These are phyloP conservation scores for Parascedosporium putredinis DNA, from an alignment of 2,329 filamentous ascomycete genomes.

Conservation along the genomic window DNA sequence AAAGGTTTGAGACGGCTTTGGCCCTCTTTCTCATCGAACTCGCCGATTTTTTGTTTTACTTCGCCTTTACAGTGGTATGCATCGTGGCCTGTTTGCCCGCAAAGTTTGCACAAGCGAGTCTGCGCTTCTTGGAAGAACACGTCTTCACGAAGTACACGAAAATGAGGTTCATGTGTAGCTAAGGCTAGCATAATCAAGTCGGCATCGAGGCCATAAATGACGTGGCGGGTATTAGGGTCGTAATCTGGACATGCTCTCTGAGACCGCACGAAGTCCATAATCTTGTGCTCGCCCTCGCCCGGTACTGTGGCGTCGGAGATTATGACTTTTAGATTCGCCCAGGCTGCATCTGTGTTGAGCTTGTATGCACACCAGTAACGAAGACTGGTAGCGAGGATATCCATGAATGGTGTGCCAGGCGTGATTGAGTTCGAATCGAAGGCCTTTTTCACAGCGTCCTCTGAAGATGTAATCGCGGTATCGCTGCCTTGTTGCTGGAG, in stretches of 20 bases:
- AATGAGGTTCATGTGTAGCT: conserved; percentile 94
- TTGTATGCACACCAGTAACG: conserved; percentile 98
- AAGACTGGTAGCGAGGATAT: conserved; percentile 78
- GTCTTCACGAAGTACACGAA: conserved; percentile 90
- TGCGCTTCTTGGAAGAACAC: conserved; percentile 88
- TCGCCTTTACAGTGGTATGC: conserved; percentile 75
- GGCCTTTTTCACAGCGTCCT: conserved; percentile 67
- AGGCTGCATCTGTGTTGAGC: conserved; percentile 89
- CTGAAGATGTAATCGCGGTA: conserved; percentile 26
- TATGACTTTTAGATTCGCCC: conserved; percentile 93
- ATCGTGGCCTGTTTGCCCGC: conserved; percentile 86
- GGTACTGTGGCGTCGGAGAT: conserved; percentile 97
- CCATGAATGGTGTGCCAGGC: conserved; percentile 97
- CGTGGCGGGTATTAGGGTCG: conserved; percentile 92
- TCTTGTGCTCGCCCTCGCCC: conserved; percentile 97
- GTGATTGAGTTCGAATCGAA: conserved; percentile 87
- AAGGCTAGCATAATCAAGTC: conserved; percentile 98
- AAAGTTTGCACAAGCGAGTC: conserved; percentile 72
- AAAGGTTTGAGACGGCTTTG: conserved; percentile 65
- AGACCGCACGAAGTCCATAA: conserved; percentile 95
- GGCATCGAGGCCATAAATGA: conserved; percentile 95
- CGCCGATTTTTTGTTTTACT: conserved; percentile 65
- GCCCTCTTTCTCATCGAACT: conserved; percentile 73
- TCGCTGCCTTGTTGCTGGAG: conserved; percentile 69
- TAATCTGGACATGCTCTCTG: conserved; percentile 85